Base-by-base conservation (phyloP, 2,329 filamentous ascomycete species). In the Beauveria caledonica region DNA sequence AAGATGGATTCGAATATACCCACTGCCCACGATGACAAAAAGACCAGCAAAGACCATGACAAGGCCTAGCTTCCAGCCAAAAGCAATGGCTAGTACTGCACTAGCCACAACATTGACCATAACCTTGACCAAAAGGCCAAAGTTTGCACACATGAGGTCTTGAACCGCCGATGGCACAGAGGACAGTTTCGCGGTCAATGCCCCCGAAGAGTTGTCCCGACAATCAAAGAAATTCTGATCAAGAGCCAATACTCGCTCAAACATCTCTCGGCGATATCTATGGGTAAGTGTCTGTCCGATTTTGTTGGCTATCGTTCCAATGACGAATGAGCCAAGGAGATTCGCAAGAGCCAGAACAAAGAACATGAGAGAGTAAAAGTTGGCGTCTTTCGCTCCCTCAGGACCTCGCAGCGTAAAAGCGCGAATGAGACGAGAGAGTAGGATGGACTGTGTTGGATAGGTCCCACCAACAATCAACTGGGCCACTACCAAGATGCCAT, bases 361-460 rank as follows among this genome's bases (percentile, higher is more conserved):
- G 62, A 80, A 80, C 77, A 80, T 80, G 36, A 77, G 71, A 0
- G 76, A 71, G 70, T 74, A 80, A 65, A 79, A 79, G 65, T 80
- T 73, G 3, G 74, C 77, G 39, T 40, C 39, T 40, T 40, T 40
- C 39, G 39, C 39, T 40, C 13, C 39, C 13, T 40, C 39, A 5
- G 39, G 39, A 15, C 39, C 39, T 40, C n/a, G 39, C 15, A 17
- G 39, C 39, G 39, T 40, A 8, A 29, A 51, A 51, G 49, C 49
- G 11, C 21, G 49, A 36, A 51, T 25, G 49, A 25, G 49, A 27
- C 25, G 49, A 36, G 21, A 29, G 11, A 51, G n/a, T 36, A 51
- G 49, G 49, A 51, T 51, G 10, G 49, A 25, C 49, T 51, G 49
- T 36, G 49, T 29, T 36, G 49, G 21, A 25, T 51, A 51, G 49